Percentiles rank a stretch among this genome's conserved stretches.
Evolutionary conservation across 768 basidiomycete genomes (phyloP).

Genomic region (Termitomyces sp.): DNA sequence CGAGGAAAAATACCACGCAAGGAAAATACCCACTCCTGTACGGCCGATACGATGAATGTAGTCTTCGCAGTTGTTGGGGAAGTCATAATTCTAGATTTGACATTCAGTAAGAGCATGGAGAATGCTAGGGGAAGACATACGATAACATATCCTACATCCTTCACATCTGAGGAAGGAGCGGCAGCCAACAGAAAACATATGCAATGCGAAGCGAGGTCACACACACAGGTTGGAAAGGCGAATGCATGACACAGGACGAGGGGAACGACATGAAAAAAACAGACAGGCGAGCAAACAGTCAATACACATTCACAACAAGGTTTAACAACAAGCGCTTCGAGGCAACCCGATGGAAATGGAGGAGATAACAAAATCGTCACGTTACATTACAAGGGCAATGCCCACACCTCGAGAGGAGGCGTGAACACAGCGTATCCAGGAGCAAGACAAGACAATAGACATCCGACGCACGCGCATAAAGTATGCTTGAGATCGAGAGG

Average conservation of each 20-base stretch:
- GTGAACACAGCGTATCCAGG: conserved; percentile 41
- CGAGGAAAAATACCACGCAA: too few species aligned
- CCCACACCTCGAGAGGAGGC: conserved; percentile 27
- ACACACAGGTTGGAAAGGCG: conserved; percentile 14
- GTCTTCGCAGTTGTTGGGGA: conserved; percentile 97
- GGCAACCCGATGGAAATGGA: conserved; percentile 18
- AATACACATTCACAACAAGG: conserved; percentile 31
- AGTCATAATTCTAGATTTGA: conserved; percentile 81
- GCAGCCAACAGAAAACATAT: conserved; percentile 24
- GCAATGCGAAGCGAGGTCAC: conserved; percentile 28
- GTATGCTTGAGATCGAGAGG: conserved; percentile 29
- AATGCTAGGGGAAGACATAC: conserved; percentile 40
- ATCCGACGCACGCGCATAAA: conserved; percentile 32
- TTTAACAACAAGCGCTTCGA: conserved; percentile 45
- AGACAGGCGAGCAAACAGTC: conserved; percentile 36
- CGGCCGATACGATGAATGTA: conserved; percentile 99
- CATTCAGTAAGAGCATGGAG: conserved; percentile 4
- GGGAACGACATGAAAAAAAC: neutral
- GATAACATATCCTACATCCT: conserved; percentile 98
- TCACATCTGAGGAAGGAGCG: conserved; percentile 71
- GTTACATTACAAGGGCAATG: conserved; percentile 28
- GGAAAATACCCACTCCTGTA: conserved; percentile 62
- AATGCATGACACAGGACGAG: too few species aligned
- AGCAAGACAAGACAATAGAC: conserved; percentile 35
- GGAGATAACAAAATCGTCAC: conserved; percentile 14